Conservation (phyloP, 2,329 filamentous ascomycete species). For the Didymellaceae sp. region DNA sequence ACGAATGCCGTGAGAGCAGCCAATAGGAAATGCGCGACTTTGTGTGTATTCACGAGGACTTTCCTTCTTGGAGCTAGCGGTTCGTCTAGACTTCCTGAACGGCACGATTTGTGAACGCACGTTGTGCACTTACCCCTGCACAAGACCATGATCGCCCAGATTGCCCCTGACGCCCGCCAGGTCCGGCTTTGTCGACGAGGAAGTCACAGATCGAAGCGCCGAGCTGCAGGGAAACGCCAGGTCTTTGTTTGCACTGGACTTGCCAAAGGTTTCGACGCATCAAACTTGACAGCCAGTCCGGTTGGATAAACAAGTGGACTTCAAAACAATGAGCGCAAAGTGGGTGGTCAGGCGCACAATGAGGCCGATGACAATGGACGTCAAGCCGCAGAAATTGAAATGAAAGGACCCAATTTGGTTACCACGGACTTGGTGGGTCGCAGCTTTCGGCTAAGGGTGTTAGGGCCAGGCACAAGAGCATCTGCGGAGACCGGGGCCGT, state of each 20-base stretch:
- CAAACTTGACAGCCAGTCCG: constrained; percentile 19
- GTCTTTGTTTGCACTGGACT: constrained; percentile 11
- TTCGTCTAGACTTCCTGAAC: constrained; percentile 25
- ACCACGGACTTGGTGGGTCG: constrained; percentile 26
- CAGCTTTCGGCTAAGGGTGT: constrained; percentile 24
- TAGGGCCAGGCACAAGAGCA: constrained; percentile 33
- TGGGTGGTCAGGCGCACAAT: constrained; percentile 15
- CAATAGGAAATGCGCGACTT: constrained; percentile 20
- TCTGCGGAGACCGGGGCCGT: constrained; percentile 35
- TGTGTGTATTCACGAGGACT: constrained; percentile 12
- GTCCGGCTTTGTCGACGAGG: constrained; percentile 22
- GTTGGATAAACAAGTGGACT: constrained; percentile 12
- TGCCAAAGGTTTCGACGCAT: constrained; percentile 4
- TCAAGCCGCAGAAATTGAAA: constrained; percentile 25
- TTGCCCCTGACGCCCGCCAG: constrained; percentile 32
- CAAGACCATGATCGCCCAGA: constrained; percentile 27
- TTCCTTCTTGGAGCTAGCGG: constrained; percentile 22
- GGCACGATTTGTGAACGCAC: constrained; percentile 23
- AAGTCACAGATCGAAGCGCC: constrained; percentile 30
- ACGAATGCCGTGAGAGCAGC: constrained; percentile 7
- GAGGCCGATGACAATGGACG: constrained; percentile 17
- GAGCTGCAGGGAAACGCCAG: constrained; percentile 2
- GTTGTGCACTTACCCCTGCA: constrained; percentile 26
- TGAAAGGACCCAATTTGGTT: constrained; percentile 35
- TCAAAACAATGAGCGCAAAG: constrained; percentile 20